Base-by-base conservation (phyloP, 2,329 filamentous ascomycete species). In the Nemania abortiva region DNA sequence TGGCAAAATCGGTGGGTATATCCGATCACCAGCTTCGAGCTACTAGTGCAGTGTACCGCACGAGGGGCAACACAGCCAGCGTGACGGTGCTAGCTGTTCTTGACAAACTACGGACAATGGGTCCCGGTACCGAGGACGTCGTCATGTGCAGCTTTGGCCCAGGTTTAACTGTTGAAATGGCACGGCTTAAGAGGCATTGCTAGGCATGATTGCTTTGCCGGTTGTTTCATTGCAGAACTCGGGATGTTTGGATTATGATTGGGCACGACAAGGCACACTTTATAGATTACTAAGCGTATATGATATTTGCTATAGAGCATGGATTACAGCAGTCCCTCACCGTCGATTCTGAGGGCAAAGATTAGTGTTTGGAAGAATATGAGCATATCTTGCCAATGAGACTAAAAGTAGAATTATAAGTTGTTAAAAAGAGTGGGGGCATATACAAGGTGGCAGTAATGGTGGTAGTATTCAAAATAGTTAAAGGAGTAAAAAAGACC, bases 81-180 rank as follows among this genome's bases (percentile, higher is more conserved):
- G 59, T 67, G 18, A 71, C 69, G 10, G 71, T 70, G 11, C 57
- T 72, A 2, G 66, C 66, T 34, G 71, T 72, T 3, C 54, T 72
- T 7, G 71, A 72, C 20, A 58, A 60, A 53, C 57, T 72, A 55
- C 53, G 71, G 3, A 69, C 45, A 9, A 64, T 60, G 66, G 71
- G 64, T 2, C 60, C 55, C 1, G 69, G 71, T 5, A 69, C 60
- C 11, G 55, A 70, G 1, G 57, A 72, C 34, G 71, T 72, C 10
- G 71, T 66, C 3, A 59, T 65, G 24, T 65, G 66, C 27, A 69
- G 66, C 42, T 72, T 72, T 22, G 71, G 71, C 1, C 71, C 71
- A 0, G 71, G 71, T 3, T 37, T 72, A 24, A 69, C 66, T 22
- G 64, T 69, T 54, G 71, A 72, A 54, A 72, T 72, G 71, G 71